Conservation (phyloP, 768 basidiomycete genomes). For the Strobilomyces confusus region DNA sequence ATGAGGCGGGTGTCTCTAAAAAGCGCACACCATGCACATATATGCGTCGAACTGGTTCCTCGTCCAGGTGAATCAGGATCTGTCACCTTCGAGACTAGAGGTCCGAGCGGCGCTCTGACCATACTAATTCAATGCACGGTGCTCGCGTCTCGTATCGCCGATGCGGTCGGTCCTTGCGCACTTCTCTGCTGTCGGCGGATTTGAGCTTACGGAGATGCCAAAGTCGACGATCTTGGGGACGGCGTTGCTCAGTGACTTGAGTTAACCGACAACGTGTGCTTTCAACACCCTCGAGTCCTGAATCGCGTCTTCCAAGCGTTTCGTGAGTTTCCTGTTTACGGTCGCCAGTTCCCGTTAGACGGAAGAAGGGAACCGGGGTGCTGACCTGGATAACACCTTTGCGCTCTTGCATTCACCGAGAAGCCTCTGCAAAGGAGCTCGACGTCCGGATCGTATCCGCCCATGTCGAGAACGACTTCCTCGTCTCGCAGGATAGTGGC, state of each 20-base stretch:
- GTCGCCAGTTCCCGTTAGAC: slow-evolving; percentile 1
- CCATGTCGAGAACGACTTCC: slow-evolving; percentile 71
- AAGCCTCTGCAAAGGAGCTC: slow-evolving; percentile 76
- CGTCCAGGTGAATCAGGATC: too few species aligned
- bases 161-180: too few species aligned
- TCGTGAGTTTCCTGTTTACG: slow-evolving; percentile 83
- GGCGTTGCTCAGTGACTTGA: slow-evolving; percentile 65
- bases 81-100: too few species aligned
- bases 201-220: slow-evolving; percentile 77
- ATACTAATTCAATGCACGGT: too few species aligned
- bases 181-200: too few species aligned
- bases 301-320: slow-evolving; percentile 77
- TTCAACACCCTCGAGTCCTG: slow-evolving; percentile 70
- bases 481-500: slow-evolving; percentile 70
- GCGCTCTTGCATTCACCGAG: slow-evolving; percentile 79
- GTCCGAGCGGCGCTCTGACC: too few species aligned
- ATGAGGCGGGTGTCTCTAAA: too few species aligned
- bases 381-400: slow-evolving; percentile 75
- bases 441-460: slow-evolving; percentile 67
- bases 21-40: too few species aligned
- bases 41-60: too few species aligned
- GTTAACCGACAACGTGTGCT: slow-evolving; percentile 63
- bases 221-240: slow-evolving; percentile 85
- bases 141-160: too few species aligned
- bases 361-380: slow-evolving; percentile 1